Base-by-base conservation (phyloP, 2,329 filamentous ascomycete species). In the Penicillium thymicola region DNA sequence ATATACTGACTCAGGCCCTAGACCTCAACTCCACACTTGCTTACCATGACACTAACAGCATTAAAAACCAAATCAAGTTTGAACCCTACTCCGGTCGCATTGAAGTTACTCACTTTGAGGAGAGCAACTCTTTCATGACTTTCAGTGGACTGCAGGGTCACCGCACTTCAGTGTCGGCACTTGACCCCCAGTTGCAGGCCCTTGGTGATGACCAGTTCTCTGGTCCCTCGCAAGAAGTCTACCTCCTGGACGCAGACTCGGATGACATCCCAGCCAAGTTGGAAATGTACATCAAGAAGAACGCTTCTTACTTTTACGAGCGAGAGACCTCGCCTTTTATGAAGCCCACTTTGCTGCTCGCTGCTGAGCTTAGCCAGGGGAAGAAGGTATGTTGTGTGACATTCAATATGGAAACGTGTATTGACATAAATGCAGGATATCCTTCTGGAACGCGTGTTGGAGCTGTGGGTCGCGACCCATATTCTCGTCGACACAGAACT, bases 401-500 rank as follows among this genome's bases (percentile, higher is more conserved):
- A 11, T 23, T 44, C n/a, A 21, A 28, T 18, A 3, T 34, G 16
- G 4, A 21, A 9, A 50, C 10, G 10, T 28, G 18, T 18, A 32
- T 45, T 55, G n/a, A 44, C 21, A 38, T 42, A 10, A 28, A 21
- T 21, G n/a, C n/a, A 55, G 58, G 51, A 63, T 36, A 59, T 58
- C 36, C 51, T 66, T 10, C 70, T 85, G 13, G 71, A 77, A 18
- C 78, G 81, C 42, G 77, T 78, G 2, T 69, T 85, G 45, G 81
- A 85, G 60, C 72, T 86, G 5, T 85, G 82, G 82, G 76, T 81
- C 30, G 77, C 79, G 14, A 85, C 82, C 8, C 76, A 78, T 38
- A 76, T 85, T 44, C 75, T 85, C 16, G 78, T 79, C n/a, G 78
- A 81, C 23, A 72, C 69, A 4, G 74, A 78, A 25, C 61, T 81